Evolutionary conservation across 192 early-diverging fungal genomes (phyloP), one percentile per base, ranked within the genome.

Genomic region (Coemansia sp.): DNA sequence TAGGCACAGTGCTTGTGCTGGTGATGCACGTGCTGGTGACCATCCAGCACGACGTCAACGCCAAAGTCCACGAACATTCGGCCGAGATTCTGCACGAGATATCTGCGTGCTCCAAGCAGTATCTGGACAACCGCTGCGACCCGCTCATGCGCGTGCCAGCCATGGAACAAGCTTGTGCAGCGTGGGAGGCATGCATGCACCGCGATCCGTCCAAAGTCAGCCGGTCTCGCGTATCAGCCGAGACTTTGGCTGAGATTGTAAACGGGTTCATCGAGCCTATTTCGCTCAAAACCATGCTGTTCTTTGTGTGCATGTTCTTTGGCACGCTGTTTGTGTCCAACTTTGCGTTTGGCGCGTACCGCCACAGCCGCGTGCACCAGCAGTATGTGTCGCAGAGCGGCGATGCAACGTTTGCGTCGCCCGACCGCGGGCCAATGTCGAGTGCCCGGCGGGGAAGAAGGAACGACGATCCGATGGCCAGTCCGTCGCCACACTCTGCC

Each of bases 241-340:
- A 95, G 64, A 90, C 90, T 0, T 73, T 93, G 70, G 93, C 89
- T 21, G 86, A 89, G 48, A 92, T 93, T 26, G 70, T 91, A 49
- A 93, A 92, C 60, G 84, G 88, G 34, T 89, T 95, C 59, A 85
- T 93, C 31, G 87, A 95, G 26, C 88, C 90, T 7, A 83, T 95
- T 6, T 92, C 90, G n/a, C 86, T 88, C 55, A 95, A 95, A 58
- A 89, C 91, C 0, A 89, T 95, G 89, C 85, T 68, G 57, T 80
- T 83, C 51, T 80, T 83, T 66, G 58, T 75, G 48, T 52, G 70
- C 26, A 48, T 79, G 55, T 80, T 80, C 52, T 64, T 83, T 47
- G 76, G 82, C 55, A 74, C 81, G 2, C 42, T 79, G 56, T 56
- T 73, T 20, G 40, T 74, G 7, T 75, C 81, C 36, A 78, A 78